These are phyloP conservation scores for Paracoccidioides brasiliensis DNA, from an alignment of 2,329 filamentous ascomycete genomes.

Conservation along the genomic window DNA sequence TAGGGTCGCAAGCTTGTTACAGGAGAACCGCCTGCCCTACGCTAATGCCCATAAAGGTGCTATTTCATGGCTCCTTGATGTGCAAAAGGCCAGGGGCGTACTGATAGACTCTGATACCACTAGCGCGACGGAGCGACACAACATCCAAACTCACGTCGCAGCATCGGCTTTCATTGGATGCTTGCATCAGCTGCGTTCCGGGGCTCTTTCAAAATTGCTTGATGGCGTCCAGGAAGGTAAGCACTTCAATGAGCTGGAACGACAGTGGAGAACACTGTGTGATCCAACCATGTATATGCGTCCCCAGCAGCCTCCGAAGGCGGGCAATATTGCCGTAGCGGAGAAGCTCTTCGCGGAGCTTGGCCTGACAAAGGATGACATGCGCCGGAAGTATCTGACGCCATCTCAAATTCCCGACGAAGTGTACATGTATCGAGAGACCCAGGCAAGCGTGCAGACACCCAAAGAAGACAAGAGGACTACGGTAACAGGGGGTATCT, in stretches of 20 bases:
- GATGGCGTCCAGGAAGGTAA: neutral
- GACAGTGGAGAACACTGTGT: neutral
- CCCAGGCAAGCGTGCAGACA: neutral
- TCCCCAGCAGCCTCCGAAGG: neutral
- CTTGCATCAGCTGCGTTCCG: neutral
- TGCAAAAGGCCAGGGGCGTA: neutral
- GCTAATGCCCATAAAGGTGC: neutral
- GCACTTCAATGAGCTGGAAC: neutral
- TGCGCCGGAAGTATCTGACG: neutral
- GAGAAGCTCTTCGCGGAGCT: conserved; percentile 1
- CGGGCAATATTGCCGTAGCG: neutral
- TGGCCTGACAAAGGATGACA: neutral
- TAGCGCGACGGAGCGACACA: neutral
- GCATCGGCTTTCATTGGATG: neutral
- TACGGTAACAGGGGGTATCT: neutral
- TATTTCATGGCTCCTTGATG: neutral
- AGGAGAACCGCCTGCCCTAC: neutral
- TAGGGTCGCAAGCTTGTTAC: neutral
- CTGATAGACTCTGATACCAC: neutral
- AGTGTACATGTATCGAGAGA: neutral
- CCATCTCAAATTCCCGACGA: neutral
- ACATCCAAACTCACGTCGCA: neutral
- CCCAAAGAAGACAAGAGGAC: neutral
- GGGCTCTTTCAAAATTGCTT: neutral
- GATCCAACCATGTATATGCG: neutral